Evolutionary conservation across 2,329 filamentous ascomycete species (phyloP).

Genomic region (Nectriaceae sp.): DNA sequence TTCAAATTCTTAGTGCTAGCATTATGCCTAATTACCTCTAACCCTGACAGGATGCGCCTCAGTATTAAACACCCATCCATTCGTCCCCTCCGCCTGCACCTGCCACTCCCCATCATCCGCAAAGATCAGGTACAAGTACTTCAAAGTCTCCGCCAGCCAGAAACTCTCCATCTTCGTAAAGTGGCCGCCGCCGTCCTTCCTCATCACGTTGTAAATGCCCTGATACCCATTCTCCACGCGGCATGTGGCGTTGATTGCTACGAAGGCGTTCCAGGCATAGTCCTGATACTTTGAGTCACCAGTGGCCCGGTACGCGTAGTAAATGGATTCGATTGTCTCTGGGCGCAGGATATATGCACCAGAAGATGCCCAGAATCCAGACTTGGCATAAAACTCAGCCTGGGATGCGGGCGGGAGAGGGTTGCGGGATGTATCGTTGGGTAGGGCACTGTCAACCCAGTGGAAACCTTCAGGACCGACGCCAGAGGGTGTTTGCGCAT

Average conservation of each 20-base stretch:
- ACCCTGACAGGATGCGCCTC: constrained; percentile 47
- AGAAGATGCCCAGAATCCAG: constrained; percentile 72
- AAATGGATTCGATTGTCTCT: constrained; percentile 81
- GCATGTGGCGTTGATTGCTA: constrained; percentile 65
- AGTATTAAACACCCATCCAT: constrained; percentile 53
- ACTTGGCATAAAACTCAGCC: constrained; percentile 60
- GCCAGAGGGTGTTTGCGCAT: constrained; percentile 64
- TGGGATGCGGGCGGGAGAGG: constrained; percentile 45
- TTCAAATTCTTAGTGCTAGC: no score
- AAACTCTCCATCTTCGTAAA: constrained; percentile 82
- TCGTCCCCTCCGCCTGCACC: constrained; percentile 45
- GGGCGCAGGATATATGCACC: constrained; percentile 70
- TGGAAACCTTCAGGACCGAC: constrained; percentile 77
- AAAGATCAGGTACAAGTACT: constrained; percentile 78
- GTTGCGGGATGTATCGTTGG: constrained; percentile 42
- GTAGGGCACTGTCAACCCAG: constrained; percentile 53
- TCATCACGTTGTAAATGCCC: constrained; percentile 67
- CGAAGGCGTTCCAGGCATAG: constrained; percentile 81
- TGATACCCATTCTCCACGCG: constrained; percentile 67
- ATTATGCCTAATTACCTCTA: no score
- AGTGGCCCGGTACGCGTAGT: constrained; percentile 84
- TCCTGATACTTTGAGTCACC: constrained; percentile 76
- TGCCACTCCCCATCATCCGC: constrained; percentile 59
- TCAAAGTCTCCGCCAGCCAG: constrained; percentile 84
- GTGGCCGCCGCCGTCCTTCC: constrained; percentile 58